Evolutionary conservation across 2,329 filamentous ascomycete genomes (phyloP), one percentile per base, ranked within the genome.

Genomic region (Fusarium torulosum): DNA sequence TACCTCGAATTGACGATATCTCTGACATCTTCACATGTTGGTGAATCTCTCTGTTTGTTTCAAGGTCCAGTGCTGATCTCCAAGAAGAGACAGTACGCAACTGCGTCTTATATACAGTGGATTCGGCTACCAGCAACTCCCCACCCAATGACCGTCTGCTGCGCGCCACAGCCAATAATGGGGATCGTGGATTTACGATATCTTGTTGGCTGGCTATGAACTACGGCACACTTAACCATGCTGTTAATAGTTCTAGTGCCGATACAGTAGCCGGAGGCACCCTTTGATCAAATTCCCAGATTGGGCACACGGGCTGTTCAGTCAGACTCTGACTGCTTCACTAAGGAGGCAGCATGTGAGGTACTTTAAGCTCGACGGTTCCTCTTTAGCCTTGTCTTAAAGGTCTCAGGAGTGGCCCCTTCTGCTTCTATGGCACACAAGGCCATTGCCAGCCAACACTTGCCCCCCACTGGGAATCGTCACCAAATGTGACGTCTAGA

Each of bases 391-490:
- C 67, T 45, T 60, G 44, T 53, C 58, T 60, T 29, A 29, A 29
- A 29, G 11, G 27, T 29, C 27, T 29, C 27, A 29, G n/a, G 13
- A 60, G 45, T 51, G 35, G 47, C 51, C 25, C 49, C 49, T 44
- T 59, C 50, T 55, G 29, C 14, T 33, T 33, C 29, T 33, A 33
- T 42, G 27, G 54, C 53, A 63, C 51, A 35, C 60, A 51, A 51
- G 59, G 41, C 27, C 20, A 41, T 31, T 62, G 31, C 53, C 43
- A 66, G 29, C 40, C 42, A 47, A 55, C 55, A 50, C 17, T 29
- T 49, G 35, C 66, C 46, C 25, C 27, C 66, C 61, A 66, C 66
- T 46, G 20, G 25, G 50, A 67, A 55, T 55, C 53, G 66, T 63
- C 61, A 68, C 52, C 61, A 59, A 63, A 50, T 53, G 49, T 52